A percentile compares a stretch with the other conserved stretches of the same genome.
These are phyloP conservation scores for Eudorina sp. DNA, from an alignment of 139 green algal species.

Conservation along the genomic window DNA sequence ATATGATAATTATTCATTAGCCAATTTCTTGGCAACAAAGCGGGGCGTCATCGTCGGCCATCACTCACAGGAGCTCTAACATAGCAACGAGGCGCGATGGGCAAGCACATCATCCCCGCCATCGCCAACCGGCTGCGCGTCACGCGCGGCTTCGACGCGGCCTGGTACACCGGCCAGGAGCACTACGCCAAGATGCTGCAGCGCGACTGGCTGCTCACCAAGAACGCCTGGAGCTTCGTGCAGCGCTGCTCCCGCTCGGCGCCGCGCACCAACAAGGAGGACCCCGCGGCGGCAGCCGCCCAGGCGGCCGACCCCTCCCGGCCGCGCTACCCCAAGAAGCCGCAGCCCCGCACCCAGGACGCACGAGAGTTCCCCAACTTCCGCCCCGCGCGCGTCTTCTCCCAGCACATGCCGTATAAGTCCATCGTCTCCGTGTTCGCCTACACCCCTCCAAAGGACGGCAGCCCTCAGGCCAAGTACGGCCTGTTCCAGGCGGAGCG, in stretches of 20 bases:
- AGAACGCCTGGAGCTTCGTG: slow-evolving; percentile 55
- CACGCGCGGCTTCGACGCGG: slow-evolving; percentile 51
- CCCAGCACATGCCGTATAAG: slow-evolving; percentile 60
- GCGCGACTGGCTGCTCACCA: slow-evolving; percentile 55
- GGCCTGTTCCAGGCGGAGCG: slow-evolving; percentile 49
- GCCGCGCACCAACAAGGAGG: slow-evolving; percentile 41
- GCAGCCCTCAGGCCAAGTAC: slow-evolving; percentile 57
- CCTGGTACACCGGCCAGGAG: slow-evolving; percentile 45
- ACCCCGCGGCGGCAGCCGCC: neutral
- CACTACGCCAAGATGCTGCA: slow-evolving; percentile 58
- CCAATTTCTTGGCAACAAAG: too few relatives aligned
- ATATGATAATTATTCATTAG: too few relatives aligned
- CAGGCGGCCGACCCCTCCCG: slow-evolving; percentile 19
- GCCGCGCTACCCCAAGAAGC: slow-evolving; percentile 43
- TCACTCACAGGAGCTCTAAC: too few relatives aligned
- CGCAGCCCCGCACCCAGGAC: slow-evolving; percentile 15
- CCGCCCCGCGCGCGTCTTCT: slow-evolving; percentile 50
- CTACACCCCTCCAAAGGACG: slow-evolving; percentile 37
- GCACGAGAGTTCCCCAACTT: slow-evolving; percentile 56
- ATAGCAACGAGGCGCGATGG: too few relatives aligned
- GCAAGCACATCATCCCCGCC: slow-evolving; percentile 34
- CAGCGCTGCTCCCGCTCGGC: slow-evolving; percentile 41
- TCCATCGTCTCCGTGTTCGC: slow-evolving; percentile 53
- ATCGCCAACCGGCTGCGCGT: slow-evolving; percentile 40
- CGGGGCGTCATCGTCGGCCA: too few relatives aligned